These are phyloP conservation scores for Anisodus acutangulus DNA, from an alignment of 257 asterid genomes.

Conservation along the genomic window DNA sequence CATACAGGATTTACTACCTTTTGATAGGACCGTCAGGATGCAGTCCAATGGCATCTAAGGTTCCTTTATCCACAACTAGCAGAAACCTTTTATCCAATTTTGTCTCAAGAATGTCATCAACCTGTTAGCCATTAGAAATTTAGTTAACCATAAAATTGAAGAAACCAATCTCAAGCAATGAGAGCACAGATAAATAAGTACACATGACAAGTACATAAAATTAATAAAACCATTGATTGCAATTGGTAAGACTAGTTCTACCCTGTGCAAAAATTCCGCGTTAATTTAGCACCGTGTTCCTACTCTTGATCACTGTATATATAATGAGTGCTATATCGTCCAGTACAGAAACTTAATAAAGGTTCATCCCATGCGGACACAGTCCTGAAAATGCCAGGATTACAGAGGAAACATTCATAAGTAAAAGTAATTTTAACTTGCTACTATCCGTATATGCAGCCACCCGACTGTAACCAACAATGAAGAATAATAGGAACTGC, in stretches of 20 bases:
- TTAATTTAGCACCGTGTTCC: not conserved
- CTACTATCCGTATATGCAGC: not conserved
- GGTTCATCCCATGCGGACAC: not conserved
- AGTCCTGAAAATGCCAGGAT: not conserved
- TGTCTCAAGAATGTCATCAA: conserved; percentile 90
- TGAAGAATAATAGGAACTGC: not conserved
- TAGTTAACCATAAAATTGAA: conserved; percentile 19
- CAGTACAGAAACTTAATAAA: not conserved
- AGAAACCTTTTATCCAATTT: conserved; percentile 78
- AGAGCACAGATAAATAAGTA: conserved; percentile 15
- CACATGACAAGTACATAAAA: conserved; percentile 12
- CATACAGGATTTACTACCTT: conserved; percentile 54
- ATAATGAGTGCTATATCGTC: not conserved
- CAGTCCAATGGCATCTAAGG: conserved; percentile 96
- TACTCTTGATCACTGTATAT: not conserved
- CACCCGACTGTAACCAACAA: conserved; percentile 15
- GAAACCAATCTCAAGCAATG: conserved; percentile 27
- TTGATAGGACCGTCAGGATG: conserved; percentile 95
- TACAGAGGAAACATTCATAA: not conserved
- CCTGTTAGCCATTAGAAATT: conserved; percentile 55
- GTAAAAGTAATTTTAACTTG: not conserved
- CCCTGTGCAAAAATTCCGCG: conserved; percentile 8
- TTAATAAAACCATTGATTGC: not conserved
- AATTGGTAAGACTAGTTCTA: not conserved
- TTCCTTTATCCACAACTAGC: conserved; percentile 92